Evolutionary conservation across 805 yeast species (phyloP).

Genomic region (Yarrowia sp.): DNA sequence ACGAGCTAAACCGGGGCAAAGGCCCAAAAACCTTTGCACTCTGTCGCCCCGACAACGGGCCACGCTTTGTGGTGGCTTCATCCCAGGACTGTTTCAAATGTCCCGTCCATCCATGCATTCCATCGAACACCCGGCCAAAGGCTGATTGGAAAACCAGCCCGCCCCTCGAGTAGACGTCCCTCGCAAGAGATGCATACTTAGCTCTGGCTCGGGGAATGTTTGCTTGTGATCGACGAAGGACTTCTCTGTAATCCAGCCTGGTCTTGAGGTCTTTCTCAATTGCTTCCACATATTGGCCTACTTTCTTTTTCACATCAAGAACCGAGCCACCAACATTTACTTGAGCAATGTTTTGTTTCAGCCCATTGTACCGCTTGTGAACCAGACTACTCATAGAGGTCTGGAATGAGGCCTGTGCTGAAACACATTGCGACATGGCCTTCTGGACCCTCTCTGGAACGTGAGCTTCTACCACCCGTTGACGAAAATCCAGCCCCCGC

Average conservation of each 20-base stretch:
- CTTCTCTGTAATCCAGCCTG: background rate
- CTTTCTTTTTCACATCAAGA: background rate
- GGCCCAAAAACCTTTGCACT: background rate
- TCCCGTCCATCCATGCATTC: background rate
- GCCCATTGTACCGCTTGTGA: background rate
- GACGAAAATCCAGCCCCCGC: background rate
- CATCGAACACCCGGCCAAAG: background rate
- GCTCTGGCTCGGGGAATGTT: background rate
- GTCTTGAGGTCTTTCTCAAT: background rate
- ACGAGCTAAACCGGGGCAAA: too few species aligned
- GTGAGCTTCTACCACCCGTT: background rate
- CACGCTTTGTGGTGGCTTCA: background rate
- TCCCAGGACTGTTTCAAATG: background rate
- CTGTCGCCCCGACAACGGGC: background rate
- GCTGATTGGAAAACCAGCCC: background rate
- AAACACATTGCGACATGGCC: background rate
- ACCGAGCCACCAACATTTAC: background rate
- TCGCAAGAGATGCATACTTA: background rate
- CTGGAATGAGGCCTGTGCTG: conserved; percentile 11
- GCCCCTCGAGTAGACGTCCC: background rate
- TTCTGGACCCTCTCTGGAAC: background rate
- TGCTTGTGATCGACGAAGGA: background rate
- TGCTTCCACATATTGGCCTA: background rate
- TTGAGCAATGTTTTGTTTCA: background rate
- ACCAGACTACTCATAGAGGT: background rate